phyloP scores from a whole-genome alignment of 2,329 filamentous ascomycete species.

The Paraconiothyrium sp. region DNA sequence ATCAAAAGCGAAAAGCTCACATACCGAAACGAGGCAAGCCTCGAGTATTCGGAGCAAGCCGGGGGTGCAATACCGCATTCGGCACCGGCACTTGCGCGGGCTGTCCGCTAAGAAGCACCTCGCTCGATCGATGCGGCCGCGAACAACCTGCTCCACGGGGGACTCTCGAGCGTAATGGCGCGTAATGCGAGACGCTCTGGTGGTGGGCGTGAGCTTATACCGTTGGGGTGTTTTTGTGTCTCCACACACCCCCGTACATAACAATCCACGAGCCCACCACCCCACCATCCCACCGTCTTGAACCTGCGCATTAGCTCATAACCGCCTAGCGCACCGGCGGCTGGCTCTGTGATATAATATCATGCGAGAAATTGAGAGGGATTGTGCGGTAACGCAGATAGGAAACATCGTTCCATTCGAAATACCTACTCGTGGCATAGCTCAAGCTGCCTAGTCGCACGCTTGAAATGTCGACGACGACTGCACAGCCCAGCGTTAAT shows the following conservation, averaged over 20 bases:
- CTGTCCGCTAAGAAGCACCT: constrained; percentile 5
- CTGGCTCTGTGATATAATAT: neutral
- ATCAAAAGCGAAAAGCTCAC: constrained; percentile 3
- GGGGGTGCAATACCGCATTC: constrained; percentile 1
- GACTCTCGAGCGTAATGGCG: neutral
- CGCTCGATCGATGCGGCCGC: neutral
- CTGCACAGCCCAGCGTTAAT: constrained; percentile 9
- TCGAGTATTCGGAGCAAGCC: constrained; percentile 6
- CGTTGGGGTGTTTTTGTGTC: neutral
- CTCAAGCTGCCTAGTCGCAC: neutral
- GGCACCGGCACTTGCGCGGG: constrained; percentile 3
- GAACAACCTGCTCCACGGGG: neutral
- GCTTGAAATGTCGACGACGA: neutral
- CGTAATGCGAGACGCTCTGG: neutral
- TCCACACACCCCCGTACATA: neutral
- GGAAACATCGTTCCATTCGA: constrained; percentile 10
- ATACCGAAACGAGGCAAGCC: constrained; percentile 6
- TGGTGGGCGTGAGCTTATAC: neutral
- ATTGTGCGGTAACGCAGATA: neutral
- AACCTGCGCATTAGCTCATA: constrained; percentile 7
- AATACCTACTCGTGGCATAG: constrained; percentile 1
- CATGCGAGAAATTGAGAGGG: neutral
- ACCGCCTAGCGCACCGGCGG: neutral
- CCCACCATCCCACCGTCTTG: neutral
- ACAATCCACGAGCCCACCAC: neutral